Evolutionary conservation across 331 rosid species (phyloP).

Genomic region (Ulmus americana): DNA sequence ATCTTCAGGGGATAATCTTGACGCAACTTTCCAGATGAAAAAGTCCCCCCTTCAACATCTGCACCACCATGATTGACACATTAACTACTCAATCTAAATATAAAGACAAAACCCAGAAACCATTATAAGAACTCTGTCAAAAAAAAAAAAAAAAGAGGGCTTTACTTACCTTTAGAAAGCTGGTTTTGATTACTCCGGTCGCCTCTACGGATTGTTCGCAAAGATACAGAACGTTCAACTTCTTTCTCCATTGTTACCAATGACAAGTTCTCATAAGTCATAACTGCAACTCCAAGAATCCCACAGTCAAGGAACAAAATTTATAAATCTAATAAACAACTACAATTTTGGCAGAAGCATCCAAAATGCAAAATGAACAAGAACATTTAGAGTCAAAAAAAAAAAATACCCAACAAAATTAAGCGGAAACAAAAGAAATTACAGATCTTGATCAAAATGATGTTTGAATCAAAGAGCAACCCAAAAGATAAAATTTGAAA

Average conservation of each 20-base stretch:
- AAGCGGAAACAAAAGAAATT: no score
- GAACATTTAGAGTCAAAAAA: no score
- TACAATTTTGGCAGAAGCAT: neutral
- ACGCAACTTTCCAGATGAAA: slow-evolving; percentile 46
- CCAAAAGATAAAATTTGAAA: no score
- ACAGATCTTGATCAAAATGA: no score
- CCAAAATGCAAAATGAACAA: neutral
- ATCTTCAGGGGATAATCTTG: slow-evolving; percentile 69
- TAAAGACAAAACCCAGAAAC: neutral
- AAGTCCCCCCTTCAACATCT: slow-evolving; percentile 58
- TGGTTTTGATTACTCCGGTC: slow-evolving; percentile 47
- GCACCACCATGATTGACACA: slow-evolving; percentile 29
- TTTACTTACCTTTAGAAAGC: slow-evolving; percentile 40
- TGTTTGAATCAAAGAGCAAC: no score
- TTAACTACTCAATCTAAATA: slow-evolving; percentile 17
- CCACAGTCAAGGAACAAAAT: neutral
- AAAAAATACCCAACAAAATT: no score
- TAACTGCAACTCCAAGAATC: slow-evolving; percentile 26
- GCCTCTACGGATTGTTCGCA: slow-evolving; percentile 59
- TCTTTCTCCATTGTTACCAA: slow-evolving; percentile 52
- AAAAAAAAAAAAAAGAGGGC: neutral
- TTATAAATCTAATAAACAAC: neutral
- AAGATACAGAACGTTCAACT: slow-evolving; percentile 45
- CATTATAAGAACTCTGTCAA: neutral
- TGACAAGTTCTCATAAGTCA: slow-evolving; percentile 44